phyloP scores from a whole-genome alignment of 164 flowering plant species.

The Santalum album region DNA sequence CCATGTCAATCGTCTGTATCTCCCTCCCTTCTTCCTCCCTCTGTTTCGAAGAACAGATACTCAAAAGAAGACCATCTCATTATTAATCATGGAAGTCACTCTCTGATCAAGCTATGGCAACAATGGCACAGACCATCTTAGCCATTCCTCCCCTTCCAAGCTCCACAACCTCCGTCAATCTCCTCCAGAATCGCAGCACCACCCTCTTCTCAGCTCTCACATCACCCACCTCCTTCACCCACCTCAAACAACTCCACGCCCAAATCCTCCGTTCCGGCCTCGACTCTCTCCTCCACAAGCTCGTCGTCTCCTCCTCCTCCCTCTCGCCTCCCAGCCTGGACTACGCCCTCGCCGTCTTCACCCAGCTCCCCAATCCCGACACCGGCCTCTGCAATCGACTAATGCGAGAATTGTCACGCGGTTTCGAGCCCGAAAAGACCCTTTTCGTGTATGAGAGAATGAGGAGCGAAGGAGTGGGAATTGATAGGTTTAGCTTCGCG shows the following conservation, averaged over 20 bases:
- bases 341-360: conserved; percentile 47
- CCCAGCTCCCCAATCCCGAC: conserved; percentile 21
- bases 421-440: conserved; percentile 29
- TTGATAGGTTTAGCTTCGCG: conserved; percentile 58
- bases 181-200: conserved; percentile 12
- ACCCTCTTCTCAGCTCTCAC: conserved; percentile 21
- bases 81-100: too few relatives aligned
- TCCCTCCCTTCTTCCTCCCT: too few relatives aligned
- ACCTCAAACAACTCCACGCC: conserved; percentile 54
- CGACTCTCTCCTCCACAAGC: conserved; percentile 28
- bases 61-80: too few relatives aligned
- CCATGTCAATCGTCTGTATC: too few relatives aligned
- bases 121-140: conserved; percentile 5
- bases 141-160: conserved; percentile 11
- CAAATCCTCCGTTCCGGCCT: conserved; percentile 33
- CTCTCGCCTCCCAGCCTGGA: conserved; percentile 30
- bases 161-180: conserved; percentile 4
- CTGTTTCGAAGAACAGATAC: too few relatives aligned
- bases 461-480: conserved; percentile 26
- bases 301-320: conserved; percentile 26
- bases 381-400: conserved; percentile 23
- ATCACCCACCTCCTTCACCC: conserved; percentile 29
- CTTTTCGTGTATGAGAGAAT: conserved; percentile 36
- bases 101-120: conserved; percentile 12
- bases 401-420: conserved; percentile 37